Conservation (phyloP, 140 eudicot species). For the Anethum foeniculum region DNA sequence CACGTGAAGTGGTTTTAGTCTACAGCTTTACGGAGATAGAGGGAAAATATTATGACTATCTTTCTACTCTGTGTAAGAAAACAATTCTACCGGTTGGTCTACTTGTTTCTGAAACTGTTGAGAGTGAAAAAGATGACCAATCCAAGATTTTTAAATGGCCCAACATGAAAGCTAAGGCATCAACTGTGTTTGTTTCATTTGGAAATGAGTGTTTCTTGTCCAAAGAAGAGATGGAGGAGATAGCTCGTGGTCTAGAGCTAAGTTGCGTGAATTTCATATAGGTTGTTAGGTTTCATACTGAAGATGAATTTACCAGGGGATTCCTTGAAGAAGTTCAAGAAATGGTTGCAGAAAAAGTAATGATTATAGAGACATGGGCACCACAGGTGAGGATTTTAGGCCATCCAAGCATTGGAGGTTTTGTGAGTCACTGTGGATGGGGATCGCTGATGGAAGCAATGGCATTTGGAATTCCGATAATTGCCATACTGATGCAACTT, state of each 20-base stretch:
- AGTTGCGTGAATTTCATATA: neutral
- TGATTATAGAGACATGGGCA: neutral
- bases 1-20: neutral
- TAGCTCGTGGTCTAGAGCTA: conserved; percentile 3
- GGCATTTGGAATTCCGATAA: neutral
- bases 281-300: neutral
- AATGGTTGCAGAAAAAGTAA: neutral
- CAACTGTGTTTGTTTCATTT: neutral
- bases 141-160: neutral
- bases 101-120: neutral
- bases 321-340: neutral
- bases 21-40: neutral
- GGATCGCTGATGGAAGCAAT: neutral
- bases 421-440: conserved; percentile 1
- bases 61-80: neutral
- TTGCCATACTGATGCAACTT: neutral
- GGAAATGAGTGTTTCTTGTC: conserved; percentile 1
- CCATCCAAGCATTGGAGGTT: neutral
- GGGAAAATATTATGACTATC: neutral
- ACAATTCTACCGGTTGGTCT: neutral
- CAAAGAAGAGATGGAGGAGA: neutral
- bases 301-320: neutral
- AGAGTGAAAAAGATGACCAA: neutral
- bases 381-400: neutral
- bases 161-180: neutral